Evolutionary conservation across 805 yeast genomes (phyloP).

Genomic region (Yamadazyma phyllophila): DNA sequence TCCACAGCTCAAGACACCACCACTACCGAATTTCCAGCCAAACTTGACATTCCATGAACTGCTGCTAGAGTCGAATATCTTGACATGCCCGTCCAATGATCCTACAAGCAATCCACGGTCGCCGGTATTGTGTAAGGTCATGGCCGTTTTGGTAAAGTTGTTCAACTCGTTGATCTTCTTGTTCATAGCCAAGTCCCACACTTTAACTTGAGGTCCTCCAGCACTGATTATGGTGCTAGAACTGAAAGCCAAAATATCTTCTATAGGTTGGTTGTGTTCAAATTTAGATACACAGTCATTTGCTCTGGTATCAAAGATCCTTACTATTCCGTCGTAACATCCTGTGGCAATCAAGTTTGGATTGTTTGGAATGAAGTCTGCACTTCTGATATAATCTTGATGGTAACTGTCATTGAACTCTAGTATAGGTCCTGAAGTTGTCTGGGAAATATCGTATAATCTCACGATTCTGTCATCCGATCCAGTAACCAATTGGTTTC

Average conservation of each 20-base stretch:
- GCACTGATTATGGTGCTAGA: conserved; percentile 77
- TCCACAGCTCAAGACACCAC: conserved; percentile 86
- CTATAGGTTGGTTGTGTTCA: conserved; percentile 75
- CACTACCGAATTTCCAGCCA: conserved; percentile 93
- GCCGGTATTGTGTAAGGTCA: conserved; percentile 72
- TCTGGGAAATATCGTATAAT: conserved; percentile 82
- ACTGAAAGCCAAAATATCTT: conserved; percentile 71
- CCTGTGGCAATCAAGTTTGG: conserved; percentile 87
- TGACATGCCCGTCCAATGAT: conserved; percentile 95
- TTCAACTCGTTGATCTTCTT: conserved; percentile 66
- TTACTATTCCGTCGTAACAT: conserved; percentile 84
- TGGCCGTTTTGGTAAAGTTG: conserved; percentile 92
- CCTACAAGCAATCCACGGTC: conserved; percentile 87
- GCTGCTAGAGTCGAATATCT: conserved; percentile 78
- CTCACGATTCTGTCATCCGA: conserved; percentile 88
- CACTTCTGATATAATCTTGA: conserved; percentile 84
- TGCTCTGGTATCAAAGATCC: conserved; percentile 81
- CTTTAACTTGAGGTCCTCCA: conserved; percentile 77
- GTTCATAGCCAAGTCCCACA: conserved; percentile 90
- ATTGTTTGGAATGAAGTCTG: conserved; percentile 69
- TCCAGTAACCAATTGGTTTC: conserved; percentile 78
- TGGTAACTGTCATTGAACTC: conserved; percentile 65
- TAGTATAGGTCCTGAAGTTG: conserved; percentile 62
- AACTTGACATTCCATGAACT: conserved; percentile 83
- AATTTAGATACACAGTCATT: conserved; percentile 59